These are phyloP conservation scores for Coccomyxa sp. DNA, from an alignment of 139 green algal genomes.

Conservation along the genomic window DNA sequence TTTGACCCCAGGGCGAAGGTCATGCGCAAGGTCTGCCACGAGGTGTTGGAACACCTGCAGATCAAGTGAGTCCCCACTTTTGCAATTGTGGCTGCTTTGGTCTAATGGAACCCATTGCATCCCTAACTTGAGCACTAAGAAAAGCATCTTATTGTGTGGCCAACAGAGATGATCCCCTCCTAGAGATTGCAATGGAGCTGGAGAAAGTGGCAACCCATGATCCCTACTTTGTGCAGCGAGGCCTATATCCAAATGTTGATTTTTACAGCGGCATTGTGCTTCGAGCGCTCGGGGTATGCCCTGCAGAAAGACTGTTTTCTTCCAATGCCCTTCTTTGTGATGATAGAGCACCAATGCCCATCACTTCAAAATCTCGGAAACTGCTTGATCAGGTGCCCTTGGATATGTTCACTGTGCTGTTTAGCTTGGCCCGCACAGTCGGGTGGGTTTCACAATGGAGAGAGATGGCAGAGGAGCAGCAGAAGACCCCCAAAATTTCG, in stretches of 20 bases:
- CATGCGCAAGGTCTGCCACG: slow-evolving; percentile 44
- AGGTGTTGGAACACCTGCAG: slow-evolving; percentile 48
- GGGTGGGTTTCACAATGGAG: slow-evolving; percentile 75
- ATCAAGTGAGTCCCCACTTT: slow-evolving; percentile 12
- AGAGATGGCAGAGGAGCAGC: slow-evolving; percentile 56
- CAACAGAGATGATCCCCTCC: slow-evolving; percentile 41
- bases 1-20: slow-evolving; percentile 64
- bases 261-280: slow-evolving; percentile 76
- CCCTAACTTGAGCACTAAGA: not conserved
- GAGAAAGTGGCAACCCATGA: slow-evolving; percentile 60
- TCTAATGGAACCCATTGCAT: not conserved
- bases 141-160: not conserved
- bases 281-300: slow-evolving; percentile 56
- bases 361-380: no score
- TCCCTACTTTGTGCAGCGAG: slow-evolving; percentile 62
- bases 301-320: not conserved
- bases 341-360: not conserved
- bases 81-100: not conserved
- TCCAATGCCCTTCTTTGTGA: not conserved
- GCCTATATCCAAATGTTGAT: slow-evolving; percentile 76
- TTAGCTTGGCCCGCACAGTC: slow-evolving; percentile 62
- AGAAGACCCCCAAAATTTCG: slow-evolving; percentile 40
- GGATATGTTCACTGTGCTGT: slow-evolving; percentile 68
- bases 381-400: not conserved
- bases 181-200: slow-evolving; percentile 67